Base-by-base conservation (phyloP, 129 eudicot genomes). In the Apium graveolens region DNA sequence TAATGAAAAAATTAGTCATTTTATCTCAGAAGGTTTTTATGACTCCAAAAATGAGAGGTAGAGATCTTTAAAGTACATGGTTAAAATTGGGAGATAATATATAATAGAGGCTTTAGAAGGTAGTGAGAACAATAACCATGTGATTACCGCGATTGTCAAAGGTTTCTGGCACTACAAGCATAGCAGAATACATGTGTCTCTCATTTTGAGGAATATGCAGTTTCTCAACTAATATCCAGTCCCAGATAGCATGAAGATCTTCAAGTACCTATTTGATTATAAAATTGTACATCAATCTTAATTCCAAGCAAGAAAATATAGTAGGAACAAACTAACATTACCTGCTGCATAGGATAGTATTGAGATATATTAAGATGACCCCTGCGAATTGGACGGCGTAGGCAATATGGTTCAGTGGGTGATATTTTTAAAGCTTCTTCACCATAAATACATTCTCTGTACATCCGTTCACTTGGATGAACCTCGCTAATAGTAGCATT, bases 191-290 rank as follows among this genome's bases (percentile, higher is more conserved):
- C 89, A 82, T 82, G 79, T 79, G 80, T 84, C 99, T 92, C 76
- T 90, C 85, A 84, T 85, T 86, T 17, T 73, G 91, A 42, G 90
- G 90, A 77, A 96, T 90, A 79, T 86, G 88, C 83, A 92, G 85
- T 65, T 92, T 92, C 80, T 92, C 95, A 70, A 84, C 79, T 83
- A 96, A 84, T 76, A 96, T 84, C 99, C 99, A 96, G 62, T 96
- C 99, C 99, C 99, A 96, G 72, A 96, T 96, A 72, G 95, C 89
- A 84, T 86, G 89, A 79, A 96, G 70, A 82, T 96, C 99, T 86
- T 96, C 99, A 62, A 92, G 83, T 60, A 96, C 97, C 99, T 96
- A 76, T 73, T 73, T 76, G 82, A 51, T 35, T 51, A 66, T 39
- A 66, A 83, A 14, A 74, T 2, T 62, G 27, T 76, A 27, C 42